Percentiles rank a stretch among this genome's conserved stretches.
Evolutionary conservation across 1,139 yeast genomes (phyloP).

Genomic region (Candida sojae): DNA sequence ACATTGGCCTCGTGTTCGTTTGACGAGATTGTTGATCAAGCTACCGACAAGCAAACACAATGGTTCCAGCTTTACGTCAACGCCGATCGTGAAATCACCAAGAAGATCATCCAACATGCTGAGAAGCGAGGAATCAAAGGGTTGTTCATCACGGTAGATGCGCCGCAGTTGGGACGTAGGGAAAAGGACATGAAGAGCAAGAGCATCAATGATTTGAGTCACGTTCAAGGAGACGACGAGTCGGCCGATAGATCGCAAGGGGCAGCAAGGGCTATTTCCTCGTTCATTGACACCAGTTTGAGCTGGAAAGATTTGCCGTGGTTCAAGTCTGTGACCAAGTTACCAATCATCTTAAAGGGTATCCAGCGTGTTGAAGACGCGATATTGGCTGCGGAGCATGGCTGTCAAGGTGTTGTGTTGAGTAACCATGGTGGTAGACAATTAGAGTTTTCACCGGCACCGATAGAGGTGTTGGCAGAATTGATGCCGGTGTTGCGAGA

Average conservation of each 20-base stretch:
- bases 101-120: slow-evolving; percentile 65
- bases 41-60: slow-evolving; percentile 58
- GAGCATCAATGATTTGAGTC: slow-evolving; percentile 36
- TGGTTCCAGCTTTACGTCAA: slow-evolving; percentile 94
- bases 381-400: slow-evolving; percentile 59
- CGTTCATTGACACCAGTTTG: slow-evolving; percentile 82
- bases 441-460: slow-evolving; percentile 66
- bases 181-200: slow-evolving; percentile 63
- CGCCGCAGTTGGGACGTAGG: slow-evolving; percentile 92
- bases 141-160: slow-evolving; percentile 86
- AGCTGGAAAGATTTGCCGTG: slow-evolving; percentile 66
- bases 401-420: slow-evolving; percentile 63
- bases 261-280: slow-evolving; percentile 82
- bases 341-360: slow-evolving; percentile 72
- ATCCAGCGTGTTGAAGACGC: slow-evolving; percentile 73
- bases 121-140: slow-evolving; percentile 78
- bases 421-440: slow-evolving; percentile 82
- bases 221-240: slow-evolving; percentile 66
- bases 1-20: slow-evolving; percentile 75
- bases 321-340: slow-evolving; percentile 57
- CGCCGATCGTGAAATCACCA: slow-evolving; percentile 54
- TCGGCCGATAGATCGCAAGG: slow-evolving; percentile 73
- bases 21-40: slow-evolving; percentile 65
- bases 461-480: slow-evolving; percentile 68
- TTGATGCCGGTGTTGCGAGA: slow-evolving; percentile 57